Conservation (phyloP, 2,329 filamentous ascomycete genomes). For the Cryphonectria parasitica region DNA sequence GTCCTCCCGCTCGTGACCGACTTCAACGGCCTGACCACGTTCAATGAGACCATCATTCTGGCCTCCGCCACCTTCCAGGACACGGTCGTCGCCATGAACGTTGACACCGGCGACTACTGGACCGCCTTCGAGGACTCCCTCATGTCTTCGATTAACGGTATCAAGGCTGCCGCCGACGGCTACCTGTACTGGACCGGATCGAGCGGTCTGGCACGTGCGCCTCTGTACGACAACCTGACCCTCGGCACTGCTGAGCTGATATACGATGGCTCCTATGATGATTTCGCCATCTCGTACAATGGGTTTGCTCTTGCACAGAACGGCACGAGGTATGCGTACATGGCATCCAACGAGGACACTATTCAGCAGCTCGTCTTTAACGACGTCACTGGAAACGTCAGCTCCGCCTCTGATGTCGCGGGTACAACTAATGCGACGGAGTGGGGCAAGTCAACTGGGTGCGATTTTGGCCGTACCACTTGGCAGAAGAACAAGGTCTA, state of each 20-base stretch:
- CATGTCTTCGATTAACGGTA: slow-evolving; percentile 14
- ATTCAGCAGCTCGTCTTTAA: slow-evolving; percentile 8
- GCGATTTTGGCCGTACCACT: slow-evolving; percentile 10
- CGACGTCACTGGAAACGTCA: slow-evolving; percentile 10
- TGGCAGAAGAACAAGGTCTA: slow-evolving; percentile 16
- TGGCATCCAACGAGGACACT: slow-evolving; percentile 1
- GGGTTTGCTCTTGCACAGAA: background rate
- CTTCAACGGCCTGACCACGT: slow-evolving; percentile 15
- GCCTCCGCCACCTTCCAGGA: slow-evolving; percentile 13
- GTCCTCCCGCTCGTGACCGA: slow-evolving; percentile 9
- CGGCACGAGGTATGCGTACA: slow-evolving; percentile 1
- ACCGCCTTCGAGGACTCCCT: slow-evolving; percentile 4
- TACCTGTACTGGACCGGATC: slow-evolving; percentile 13
- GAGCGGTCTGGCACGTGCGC: background rate
- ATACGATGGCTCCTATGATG: slow-evolving; percentile 15
- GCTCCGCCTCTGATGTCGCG: background rate
- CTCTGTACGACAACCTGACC: slow-evolving; percentile 8
- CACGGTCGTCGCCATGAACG: slow-evolving; percentile 11
- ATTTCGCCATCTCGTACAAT: slow-evolving; percentile 11
- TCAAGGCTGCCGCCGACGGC: slow-evolving; percentile 6
- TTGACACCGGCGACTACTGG: slow-evolving; percentile 13
- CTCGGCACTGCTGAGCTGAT: slow-evolving; percentile 6
- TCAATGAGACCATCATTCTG: slow-evolving; percentile 18
- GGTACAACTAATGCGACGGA: background rate
- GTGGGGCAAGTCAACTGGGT: slow-evolving; percentile 10